Base-by-base conservation (phyloP, 2,329 filamentous ascomycete species). In the Cadophora sp. region DNA sequence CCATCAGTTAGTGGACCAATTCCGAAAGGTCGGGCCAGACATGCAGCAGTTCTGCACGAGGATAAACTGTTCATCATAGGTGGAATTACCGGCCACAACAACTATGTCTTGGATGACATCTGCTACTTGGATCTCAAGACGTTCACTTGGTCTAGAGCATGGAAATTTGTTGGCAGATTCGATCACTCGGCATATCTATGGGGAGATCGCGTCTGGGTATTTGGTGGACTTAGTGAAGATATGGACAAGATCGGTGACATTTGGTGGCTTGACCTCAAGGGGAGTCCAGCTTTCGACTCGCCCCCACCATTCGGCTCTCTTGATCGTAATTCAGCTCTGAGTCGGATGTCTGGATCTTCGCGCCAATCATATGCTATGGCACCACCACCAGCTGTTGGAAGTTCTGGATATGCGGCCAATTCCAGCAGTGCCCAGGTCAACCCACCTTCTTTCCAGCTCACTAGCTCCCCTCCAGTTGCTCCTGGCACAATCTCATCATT, bases 161-260 rank as follows among this genome's bases (percentile, higher is more conserved):
- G 96, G 96, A 92, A 91, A 68, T 99, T 99, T 77, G 94, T 97
- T 30, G 90, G 92, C 59, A 89, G 96, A 47, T 99, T 97, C 77
- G 96, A 99, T 74, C 96, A 99, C 77, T 94, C 93, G 18, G 94
- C 92, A 62, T 97, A 95, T 84, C 91, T 99, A 67, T 97, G 94
- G 85, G 84, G 91, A 64, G 94, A 96, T 70, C 89, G 93, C 51
- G 90, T 99, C 41, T 99, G 95, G 95, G 94, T 98, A 7, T 97
- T 97, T 79, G 96, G 96, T 47, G 96, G 96, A 1, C 84, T 99
- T 59, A 96, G 93, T 70, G 92, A 96, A 73, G 94, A 97, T 72
- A 97, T 98, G 93, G 94, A 98, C 81, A 95, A 97, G 75, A 93
- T 92, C 69, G 95, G 93, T 67, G 96, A 99, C 78, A 86, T 99